phyloP scores from a whole-genome alignment of 2,329 filamentous ascomycete species.

The Sporothrix brunneoviolacea region DNA sequence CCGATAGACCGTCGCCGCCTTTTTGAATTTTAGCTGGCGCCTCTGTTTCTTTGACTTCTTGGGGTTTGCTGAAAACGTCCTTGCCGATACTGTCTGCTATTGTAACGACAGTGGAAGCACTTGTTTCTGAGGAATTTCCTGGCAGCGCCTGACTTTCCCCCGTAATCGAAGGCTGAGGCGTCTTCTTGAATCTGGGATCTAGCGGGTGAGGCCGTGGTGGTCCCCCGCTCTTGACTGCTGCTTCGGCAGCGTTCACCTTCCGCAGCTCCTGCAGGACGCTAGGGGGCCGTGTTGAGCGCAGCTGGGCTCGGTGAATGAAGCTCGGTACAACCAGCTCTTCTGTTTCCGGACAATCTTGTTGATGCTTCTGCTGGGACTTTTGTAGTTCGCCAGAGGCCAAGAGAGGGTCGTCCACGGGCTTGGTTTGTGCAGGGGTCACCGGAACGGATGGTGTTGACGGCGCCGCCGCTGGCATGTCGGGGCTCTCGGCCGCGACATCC shows the following conservation, averaged over 20 bases:
- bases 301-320: constrained; percentile 13
- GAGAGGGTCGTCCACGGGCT: neutral
- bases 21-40: neutral
- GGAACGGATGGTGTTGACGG: no score
- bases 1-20: no score
- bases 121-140: no score
- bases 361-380: neutral
- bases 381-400: no score
- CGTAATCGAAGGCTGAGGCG: neutral
- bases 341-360: neutral
- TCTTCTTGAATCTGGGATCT: constrained; percentile 17
- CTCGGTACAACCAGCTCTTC: constrained; percentile 14
- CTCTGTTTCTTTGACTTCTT: neutral
- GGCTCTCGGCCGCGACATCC: neutral
- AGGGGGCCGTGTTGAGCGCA: constrained; percentile 1
- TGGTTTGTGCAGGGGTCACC: no score
- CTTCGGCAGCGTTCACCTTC: neutral
- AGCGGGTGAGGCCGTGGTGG: constrained; percentile 16
- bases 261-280: constrained; percentile 5
- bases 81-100: constrained; percentile 36
- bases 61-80: constrained; percentile 37
- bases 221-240: neutral
- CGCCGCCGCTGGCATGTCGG: neutral
- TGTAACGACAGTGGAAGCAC: constrained; percentile 20
- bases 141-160: no score